A percentile compares a stretch with the other conserved stretches of the same genome.
phyloP scores from a whole-genome alignment of 306 rosid species.

The Geum urbanum region DNA sequence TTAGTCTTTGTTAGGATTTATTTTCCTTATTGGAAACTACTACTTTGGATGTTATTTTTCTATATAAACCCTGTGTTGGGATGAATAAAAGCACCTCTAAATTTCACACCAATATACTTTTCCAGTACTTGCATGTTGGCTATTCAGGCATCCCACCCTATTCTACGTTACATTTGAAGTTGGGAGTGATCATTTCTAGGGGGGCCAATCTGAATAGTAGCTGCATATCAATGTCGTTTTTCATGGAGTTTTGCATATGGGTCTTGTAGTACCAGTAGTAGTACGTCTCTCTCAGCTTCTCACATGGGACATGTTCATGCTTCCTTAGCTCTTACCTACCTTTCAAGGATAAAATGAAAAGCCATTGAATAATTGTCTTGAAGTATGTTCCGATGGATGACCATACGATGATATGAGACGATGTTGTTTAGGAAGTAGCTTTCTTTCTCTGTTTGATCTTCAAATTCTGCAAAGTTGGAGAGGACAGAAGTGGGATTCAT shows the following conservation, averaged over 20 bases:
- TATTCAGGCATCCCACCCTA: slow-evolving; percentile 14
- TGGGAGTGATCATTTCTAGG: slow-evolving; percentile 13
- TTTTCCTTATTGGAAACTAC: too few species aligned
- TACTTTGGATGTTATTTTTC: too few species aligned
- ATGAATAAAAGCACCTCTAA: too few species aligned
- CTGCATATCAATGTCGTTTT: slow-evolving; percentile 5
- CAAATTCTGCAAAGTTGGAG: neutral
- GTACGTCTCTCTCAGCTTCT: slow-evolving; percentile 6
- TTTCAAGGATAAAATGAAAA: neutral
- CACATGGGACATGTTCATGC: slow-evolving; percentile 8
- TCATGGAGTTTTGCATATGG: neutral
- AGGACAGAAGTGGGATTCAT: slow-evolving; percentile 5
- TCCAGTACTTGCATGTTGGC: neutral
- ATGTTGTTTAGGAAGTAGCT: slow-evolving; percentile 2
- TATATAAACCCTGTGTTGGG: too few species aligned
- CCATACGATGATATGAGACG: slow-evolving; percentile 4
- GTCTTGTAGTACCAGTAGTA: neutral
- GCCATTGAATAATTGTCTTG: neutral
- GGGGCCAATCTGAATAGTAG: slow-evolving; percentile 17
- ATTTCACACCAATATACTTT: too few species aligned
- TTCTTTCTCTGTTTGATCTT: neutral
- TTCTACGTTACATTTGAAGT: slow-evolving; percentile 3
- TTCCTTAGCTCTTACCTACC: neutral
- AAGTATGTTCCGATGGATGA: neutral
- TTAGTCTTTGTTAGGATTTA: too few species aligned